Percentiles rank a stretch among this genome's conserved stretches.
These are phyloP conservation scores for Cutaneotrichosporon mucoides DNA, from an alignment of 1,284 basidiomycete species.

Conservation along the genomic window DNA sequence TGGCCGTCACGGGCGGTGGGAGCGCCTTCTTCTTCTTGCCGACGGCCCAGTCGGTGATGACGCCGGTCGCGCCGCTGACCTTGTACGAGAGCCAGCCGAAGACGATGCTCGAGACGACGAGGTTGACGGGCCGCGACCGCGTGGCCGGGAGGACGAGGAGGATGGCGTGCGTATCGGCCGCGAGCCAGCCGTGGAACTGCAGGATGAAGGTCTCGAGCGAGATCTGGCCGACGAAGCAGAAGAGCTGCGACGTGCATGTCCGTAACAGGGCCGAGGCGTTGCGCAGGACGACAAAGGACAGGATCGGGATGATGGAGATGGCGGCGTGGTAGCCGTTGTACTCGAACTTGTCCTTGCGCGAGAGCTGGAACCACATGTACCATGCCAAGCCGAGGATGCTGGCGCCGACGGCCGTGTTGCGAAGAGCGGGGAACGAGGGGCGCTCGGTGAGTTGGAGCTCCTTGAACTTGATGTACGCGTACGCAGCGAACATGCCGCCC, in stretches of 20 bases:
- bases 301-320: conserved; percentile 72
- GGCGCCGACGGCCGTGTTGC: conserved; percentile 53
- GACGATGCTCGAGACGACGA: conserved; percentile 66
- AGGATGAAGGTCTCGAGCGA: conserved; percentile 82
- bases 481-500: conserved; percentile 72
- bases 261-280: conserved; percentile 70
- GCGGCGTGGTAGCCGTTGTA: conserved; percentile 83
- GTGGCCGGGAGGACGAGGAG: conserved; percentile 73
- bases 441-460: conserved; percentile 68
- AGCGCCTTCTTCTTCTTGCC: conserved; percentile 40
- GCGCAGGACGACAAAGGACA: conserved; percentile 67
- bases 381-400: conserved; percentile 61
- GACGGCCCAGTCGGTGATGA: conserved; percentile 69
- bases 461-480: conserved; percentile 69
- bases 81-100: conserved; percentile 75
- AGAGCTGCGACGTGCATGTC: conserved; percentile 63
- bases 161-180: conserved; percentile 78
- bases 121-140: conserved; percentile 66
- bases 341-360: conserved; percentile 68
- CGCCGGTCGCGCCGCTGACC: conserved; percentile 68
- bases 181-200: conserved; percentile 85
- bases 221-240: conserved; percentile 75
- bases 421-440: conserved; percentile 59
- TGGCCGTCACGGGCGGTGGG: conserved; percentile 27
- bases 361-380: conserved; percentile 78